Conservation (phyloP, 2,329 filamentous ascomycete genomes). For the Claviceps maximensis region DNA sequence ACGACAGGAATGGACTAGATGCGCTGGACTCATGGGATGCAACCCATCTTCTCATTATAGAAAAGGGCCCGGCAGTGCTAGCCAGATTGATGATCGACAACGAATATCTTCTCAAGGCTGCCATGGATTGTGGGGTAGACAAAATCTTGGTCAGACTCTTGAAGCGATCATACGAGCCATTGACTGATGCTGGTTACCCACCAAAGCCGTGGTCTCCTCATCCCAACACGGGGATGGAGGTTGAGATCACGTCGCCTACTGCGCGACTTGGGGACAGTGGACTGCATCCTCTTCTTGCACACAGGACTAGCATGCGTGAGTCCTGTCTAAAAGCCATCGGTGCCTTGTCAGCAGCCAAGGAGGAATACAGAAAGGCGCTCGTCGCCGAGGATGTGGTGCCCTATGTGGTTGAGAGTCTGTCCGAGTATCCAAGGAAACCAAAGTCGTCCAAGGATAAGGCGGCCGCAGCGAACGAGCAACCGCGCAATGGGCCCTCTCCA, state of each 20-base stretch:
- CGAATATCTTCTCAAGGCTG: slow-evolving; percentile 66
- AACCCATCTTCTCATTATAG: slow-evolving; percentile 34
- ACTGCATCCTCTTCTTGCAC: slow-evolving; percentile 44
- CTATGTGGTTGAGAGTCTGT: slow-evolving; percentile 72
- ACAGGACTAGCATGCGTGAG: slow-evolving; percentile 66
- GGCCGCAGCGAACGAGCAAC: slow-evolving; percentile 17
- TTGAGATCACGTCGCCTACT: slow-evolving; percentile 20
- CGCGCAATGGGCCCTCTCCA: slow-evolving; percentile 17
- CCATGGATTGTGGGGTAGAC: slow-evolving; percentile 50
- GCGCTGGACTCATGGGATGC: slow-evolving; percentile 24
- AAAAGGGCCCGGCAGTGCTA: slow-evolving; percentile 62
- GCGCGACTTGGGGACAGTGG: slow-evolving; percentile 47
- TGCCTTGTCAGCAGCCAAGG: slow-evolving; percentile 68
- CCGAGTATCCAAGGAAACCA: slow-evolving; percentile 39
- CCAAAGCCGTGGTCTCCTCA: slow-evolving; percentile 27
- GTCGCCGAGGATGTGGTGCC: slow-evolving; percentile 70
- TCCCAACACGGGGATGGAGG: slow-evolving; percentile 20
- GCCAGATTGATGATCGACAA: slow-evolving; percentile 69
- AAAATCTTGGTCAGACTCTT: slow-evolving; percentile 34
- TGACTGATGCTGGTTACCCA: slow-evolving; percentile 18
- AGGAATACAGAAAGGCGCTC: slow-evolving; percentile 70
- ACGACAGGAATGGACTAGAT: slow-evolving; percentile 32
- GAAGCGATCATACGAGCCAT: slow-evolving; percentile 36
- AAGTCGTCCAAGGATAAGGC: slow-evolving; percentile 26
- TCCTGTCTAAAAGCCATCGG: slow-evolving; percentile 65